A percentile compares a stretch with the other conserved stretches of the same genome.
Conservation (phyloP, 139 green algal genomes). For the Astrephomene gubernaculifera region DNA sequence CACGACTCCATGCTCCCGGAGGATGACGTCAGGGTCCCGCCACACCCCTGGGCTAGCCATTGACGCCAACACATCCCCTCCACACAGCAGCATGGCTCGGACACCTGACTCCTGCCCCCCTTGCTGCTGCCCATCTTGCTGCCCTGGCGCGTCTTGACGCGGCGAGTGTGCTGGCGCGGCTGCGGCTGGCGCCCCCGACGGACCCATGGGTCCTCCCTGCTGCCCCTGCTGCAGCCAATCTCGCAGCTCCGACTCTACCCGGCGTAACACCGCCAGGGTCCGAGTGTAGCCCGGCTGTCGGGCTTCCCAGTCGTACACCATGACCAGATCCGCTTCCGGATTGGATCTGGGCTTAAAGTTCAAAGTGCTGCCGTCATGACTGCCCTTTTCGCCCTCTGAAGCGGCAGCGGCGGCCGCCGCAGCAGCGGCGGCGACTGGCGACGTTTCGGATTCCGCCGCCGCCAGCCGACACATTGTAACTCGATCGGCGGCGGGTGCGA, state of each 20-base stretch:
- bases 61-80: constrained; percentile 79
- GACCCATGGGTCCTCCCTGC: not conserved
- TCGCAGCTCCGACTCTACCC: constrained; percentile 45
- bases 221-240: not conserved
- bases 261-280: constrained; percentile 76
- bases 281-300: constrained; percentile 74
- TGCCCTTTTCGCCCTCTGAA: not conserved
- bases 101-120: no score
- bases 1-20: constrained; percentile 69
- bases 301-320: constrained; percentile 87
- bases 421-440: not conserved
- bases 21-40: constrained; percentile 67
- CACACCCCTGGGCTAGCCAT: constrained; percentile 80
- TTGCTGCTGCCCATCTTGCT: no score
- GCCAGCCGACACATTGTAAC: constrained; percentile 79
- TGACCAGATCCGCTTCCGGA: constrained; percentile 55
- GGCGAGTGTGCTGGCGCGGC: not conserved
- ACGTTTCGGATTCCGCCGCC: no score
- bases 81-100: constrained; percentile 78
- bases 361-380: constrained; percentile 10
- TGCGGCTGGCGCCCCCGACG: constrained; percentile 17
- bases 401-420: no score
- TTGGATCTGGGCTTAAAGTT: no score
- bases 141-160: no score
- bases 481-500: constrained; percentile 70